Evolutionary conservation across 495 filamentous ascomycete species (phyloP), one percentile per base, ranked within the genome.

Genomic region (Xylaria sp.): DNA sequence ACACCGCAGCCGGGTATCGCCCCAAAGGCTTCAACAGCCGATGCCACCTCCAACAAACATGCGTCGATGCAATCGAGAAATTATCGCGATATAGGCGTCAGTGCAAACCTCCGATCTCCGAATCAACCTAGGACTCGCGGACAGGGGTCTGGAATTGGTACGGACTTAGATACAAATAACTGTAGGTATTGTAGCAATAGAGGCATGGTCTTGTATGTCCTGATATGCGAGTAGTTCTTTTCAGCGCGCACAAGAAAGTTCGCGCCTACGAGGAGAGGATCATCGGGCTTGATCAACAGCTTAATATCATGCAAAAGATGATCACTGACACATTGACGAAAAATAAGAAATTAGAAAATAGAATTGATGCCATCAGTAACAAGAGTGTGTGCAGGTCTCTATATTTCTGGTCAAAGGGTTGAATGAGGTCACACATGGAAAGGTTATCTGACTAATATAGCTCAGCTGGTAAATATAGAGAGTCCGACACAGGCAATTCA

Each of bases 241-340:
- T 44, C 11, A 12, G 14, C 52, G n/a, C 31, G 17, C 26, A 59
- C 9, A 59, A 29, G 24, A 58, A 29, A 26, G 15, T 31, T 26
- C 21, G 14, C 5, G 17, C 33, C 5, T 41, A 44, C 4, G 21
- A 58, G 21, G 14, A 33, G 7, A 68, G 37, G 15, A 21, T 44
- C 26, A 40, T 11, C 5, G 37, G 11, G 35, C 52, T 58, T 44
- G 62, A 41, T 26, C 24, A 26, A 4, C 9, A 33, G 52, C 33
- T 57, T n/a, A 53, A 59, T 44, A 46, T 57, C 12, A 59, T 58
- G 37, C 37, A 68, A 44, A 68, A 12, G 11, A 46, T 57, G 14
- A 33, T 67, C 17, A 29, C 41, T 12, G 29, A 67, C 2, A 50
- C 62, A 7, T 65, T 50, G 4, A 40, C 3, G 9, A 61, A 6